Percentiles rank a stretch among this genome's conserved stretches.
phyloP scores from a whole-genome alignment of 2,329 filamentous ascomycete genomes.

The Venturiaceae sp. region DNA sequence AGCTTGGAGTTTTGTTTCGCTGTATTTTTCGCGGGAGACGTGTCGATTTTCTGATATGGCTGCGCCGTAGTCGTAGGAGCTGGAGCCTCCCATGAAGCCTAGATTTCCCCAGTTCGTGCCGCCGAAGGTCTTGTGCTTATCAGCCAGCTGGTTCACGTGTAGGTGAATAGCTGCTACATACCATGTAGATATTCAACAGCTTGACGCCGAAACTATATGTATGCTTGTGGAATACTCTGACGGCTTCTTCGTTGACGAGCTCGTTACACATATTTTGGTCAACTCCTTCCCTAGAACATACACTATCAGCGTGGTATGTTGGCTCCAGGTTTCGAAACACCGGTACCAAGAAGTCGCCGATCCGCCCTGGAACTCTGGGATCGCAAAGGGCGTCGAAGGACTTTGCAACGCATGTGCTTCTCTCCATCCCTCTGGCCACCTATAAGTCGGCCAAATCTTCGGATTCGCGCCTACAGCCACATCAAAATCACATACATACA shows the following conservation, averaged over 20 bases:
- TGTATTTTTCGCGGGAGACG: conserved; percentile 65
- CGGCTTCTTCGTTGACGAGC: conserved; percentile 61
- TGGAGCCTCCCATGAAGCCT: conserved; percentile 51
- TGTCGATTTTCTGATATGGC: conserved; percentile 60
- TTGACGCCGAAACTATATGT: conserved; percentile 55
- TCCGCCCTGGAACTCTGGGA: conserved; percentile 7
- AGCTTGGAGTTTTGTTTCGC: conserved; percentile 64
- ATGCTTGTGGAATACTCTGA: conserved; percentile 75
- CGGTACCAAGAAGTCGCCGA: conserved; percentile 27
- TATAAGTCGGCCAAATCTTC: conserved; percentile 47
- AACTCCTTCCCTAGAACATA: conserved; percentile 59
- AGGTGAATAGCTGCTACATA: too few relatives aligned
- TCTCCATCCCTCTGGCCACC: conserved; percentile 47
- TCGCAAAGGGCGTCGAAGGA: conserved; percentile 15
- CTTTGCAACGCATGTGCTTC: conserved; percentile 48
- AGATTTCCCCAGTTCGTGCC: conserved; percentile 80
- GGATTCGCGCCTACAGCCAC: too few relatives aligned
- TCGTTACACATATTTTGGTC: conserved; percentile 58
- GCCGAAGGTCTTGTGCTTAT: conserved; percentile 61
- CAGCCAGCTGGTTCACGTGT: conserved; percentile 5
- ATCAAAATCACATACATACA: too few relatives aligned
- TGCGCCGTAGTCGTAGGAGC: conserved; percentile 51
- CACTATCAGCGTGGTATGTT: too few relatives aligned
- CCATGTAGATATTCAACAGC: conserved; percentile 69
- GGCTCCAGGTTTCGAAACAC: too few relatives aligned